Evolutionary conservation across 1,139 yeast species (phyloP), one percentile per base, ranked within the genome.

Genomic region (Diutina ranongensis): DNA sequence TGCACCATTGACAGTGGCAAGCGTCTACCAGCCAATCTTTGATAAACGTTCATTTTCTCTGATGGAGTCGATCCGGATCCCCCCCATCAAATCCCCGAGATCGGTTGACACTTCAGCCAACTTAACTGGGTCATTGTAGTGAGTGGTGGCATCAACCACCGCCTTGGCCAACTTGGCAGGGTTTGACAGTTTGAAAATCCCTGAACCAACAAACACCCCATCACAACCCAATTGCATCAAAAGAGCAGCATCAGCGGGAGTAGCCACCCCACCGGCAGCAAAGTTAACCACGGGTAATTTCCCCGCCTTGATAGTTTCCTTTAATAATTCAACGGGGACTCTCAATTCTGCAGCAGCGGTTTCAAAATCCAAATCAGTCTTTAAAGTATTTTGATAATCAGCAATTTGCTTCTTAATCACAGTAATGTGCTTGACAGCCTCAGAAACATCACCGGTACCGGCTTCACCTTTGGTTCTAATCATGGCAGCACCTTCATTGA

Each of bases 181-280:
- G 63, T 84, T 76, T 51, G 74, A 71, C 44, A 86, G 78, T 61
- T 80, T 80, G 75, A 85, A 85, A 53, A 85, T 85, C 44, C 95
- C 95, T 8, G 88, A 80, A n/a, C 95, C 95, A 38, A 85, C 95
- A 58, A 85, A 85, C 35, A 85, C 88, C 52, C 95, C 95, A 58
- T 85, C 94, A 61, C 88, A 83, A n/a, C 95, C 95, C 56, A 84
- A 70, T 63, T 84, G 89, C 94, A 85, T 84, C 64, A 87, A 80
- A 53, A 85, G 67, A 10, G 94, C 94, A 40, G 94, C 94, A 62
- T 85, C 95, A 2, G 92, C 81, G 27, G 95, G 95, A 10, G 94
- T 83, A 10, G 94, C 94, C 46, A 85, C 83, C 52, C 95, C 95
- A 45, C 95, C 95, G 41, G 94, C 94, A 38, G 94, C 94, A 61